Conservation (phyloP, 805 yeast species). For the Candida quercuum region DNA sequence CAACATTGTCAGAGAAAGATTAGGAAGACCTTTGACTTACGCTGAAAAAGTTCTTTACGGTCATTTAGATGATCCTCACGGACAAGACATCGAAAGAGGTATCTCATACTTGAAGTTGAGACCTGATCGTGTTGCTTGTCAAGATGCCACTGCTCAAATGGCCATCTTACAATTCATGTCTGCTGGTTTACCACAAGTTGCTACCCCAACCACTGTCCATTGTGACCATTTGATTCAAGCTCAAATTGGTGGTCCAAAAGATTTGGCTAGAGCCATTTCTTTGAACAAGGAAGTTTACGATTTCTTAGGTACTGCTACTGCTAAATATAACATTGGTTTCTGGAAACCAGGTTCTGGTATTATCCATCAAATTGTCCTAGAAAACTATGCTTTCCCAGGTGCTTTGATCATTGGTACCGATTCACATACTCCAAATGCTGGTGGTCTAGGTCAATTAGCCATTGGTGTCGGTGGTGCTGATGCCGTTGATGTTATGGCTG, state of each 20-base stretch:
- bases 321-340: slow-evolving; percentile 94
- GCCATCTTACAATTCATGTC: slow-evolving; percentile 95
- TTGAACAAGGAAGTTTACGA: slow-evolving; percentile 93
- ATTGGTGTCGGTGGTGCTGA: slow-evolving; percentile 99
- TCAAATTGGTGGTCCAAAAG: slow-evolving; percentile 83
- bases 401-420: slow-evolving; percentile 94
- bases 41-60: slow-evolving; percentile 95
- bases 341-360: slow-evolving; percentile 99
- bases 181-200: slow-evolving; percentile 86
- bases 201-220: slow-evolving; percentile 94
- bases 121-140: slow-evolving; percentile 98
- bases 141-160: slow-evolving; percentile 99
- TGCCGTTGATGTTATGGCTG: slow-evolving; percentile 95
- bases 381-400: slow-evolving; percentile 97
- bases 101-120: slow-evolving; percentile 86
- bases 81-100: slow-evolving; percentile 81
- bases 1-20: slow-evolving; percentile 74
- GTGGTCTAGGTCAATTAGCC: slow-evolving; percentile 97
- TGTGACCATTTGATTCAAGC: slow-evolving; percentile 98
- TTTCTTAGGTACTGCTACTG: slow-evolving; percentile 84
- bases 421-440: slow-evolving; percentile 97
- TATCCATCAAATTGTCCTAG: slow-evolving; percentile 93
- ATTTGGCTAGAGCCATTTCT: slow-evolving; percentile 79
- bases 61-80: slow-evolving; percentile 90
- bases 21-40: slow-evolving; percentile 84